Percentiles rank a stretch among this genome's conserved stretches.
These are phyloP conservation scores for Rostrohypoxylon terebratum DNA, from an alignment of 495 filamentous ascomycete species.

Conservation along the genomic window DNA sequence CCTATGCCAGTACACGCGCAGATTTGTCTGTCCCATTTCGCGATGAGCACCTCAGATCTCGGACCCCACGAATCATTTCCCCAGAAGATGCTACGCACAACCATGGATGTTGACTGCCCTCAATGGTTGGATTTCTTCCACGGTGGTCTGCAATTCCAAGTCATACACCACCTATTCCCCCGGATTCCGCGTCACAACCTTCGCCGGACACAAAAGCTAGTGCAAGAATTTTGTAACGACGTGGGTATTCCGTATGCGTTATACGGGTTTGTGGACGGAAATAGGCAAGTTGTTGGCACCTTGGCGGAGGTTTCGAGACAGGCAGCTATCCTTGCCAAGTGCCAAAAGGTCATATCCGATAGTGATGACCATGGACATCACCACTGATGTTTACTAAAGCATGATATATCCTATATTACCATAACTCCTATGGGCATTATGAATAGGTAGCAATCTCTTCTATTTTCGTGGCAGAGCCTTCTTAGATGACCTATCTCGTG, in stretches of 20 bases:
- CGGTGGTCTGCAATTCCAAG: slow-evolving; percentile 96
- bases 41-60: slow-evolving; percentile 94
- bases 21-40: slow-evolving; percentile 96
- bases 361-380: slow-evolving; percentile 56
- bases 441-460: slow-evolving; percentile 31
- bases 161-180: slow-evolving; percentile 93
- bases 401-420: slow-evolving; percentile 20
- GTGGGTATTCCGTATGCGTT: slow-evolving; percentile 93
- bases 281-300: slow-evolving; percentile 84
- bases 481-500: slow-evolving; percentile 21
- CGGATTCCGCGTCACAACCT: slow-evolving; percentile 97
- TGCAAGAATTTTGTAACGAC: slow-evolving; percentile 90
- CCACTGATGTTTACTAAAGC: slow-evolving; percentile 38
- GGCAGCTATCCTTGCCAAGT: slow-evolving; percentile 86
- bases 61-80: slow-evolving; percentile 90
- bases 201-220: slow-evolving; percentile 80
- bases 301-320: slow-evolving; percentile 90
- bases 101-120: slow-evolving; percentile 98
- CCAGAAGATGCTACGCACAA: slow-evolving; percentile 96
- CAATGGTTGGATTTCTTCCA: slow-evolving; percentile 97
- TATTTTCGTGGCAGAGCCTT: slow-evolving; percentile 4
- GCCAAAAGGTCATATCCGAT: slow-evolving; percentile 70
- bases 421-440: slow-evolving; percentile 26
- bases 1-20: slow-evolving; percentile 92
- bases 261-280: slow-evolving; percentile 94